Base-by-base conservation (phyloP, 371 early-diverging fungal species). In the Mortierella sp. region DNA sequence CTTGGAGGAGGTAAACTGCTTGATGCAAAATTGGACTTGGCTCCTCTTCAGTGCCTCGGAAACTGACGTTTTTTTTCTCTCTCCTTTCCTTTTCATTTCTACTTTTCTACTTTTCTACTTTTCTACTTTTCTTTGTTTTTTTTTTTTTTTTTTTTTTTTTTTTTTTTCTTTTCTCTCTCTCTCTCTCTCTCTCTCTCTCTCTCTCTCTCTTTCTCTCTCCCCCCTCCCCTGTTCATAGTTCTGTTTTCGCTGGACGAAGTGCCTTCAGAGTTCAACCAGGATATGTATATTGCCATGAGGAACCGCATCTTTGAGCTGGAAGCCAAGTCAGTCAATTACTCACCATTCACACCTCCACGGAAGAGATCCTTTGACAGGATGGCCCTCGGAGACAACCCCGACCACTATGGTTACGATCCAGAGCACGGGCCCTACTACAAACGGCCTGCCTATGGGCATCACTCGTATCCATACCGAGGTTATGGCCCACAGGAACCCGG, bases 201-300 rank as follows among this genome's bases (percentile, higher is more conserved):
- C 9, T 9, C 9, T n/a, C 1, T 12, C 26, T 37, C 37, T 37
- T 3, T 9, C 9, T 37, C 37, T 37, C 37, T 37, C 37, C 9
- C 37, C 37, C 37, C 9, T 37, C 37, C 9, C 15, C 1, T 12
- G 19, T 28, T 23, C 15, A 9, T 72, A 79, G 79, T 72, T 7
- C 57, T 72, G 15, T 79, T 79, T 52, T 79, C 79, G 12, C 59
- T 79, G 57, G 79, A 79, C 19, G 79, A 77, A 16, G 69, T 72
- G n/a, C 79, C 79, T 1, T 16, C 47, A 28, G 66, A 77, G 26
- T 77, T 77, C 60, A 77, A 57, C 28, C 56, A 77, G 57, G 79
- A 77, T 47, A 77, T 77, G 72, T 77, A 77, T 30, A 77, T 77
- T 47, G 79, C 79, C 4, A 77, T 79, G 79, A 65, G 79, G 52